Evolutionary conservation across 805 yeast species (phyloP), one percentile per base, ranked within the genome.

Genomic region (Monosporozyma aerobia): DNA sequence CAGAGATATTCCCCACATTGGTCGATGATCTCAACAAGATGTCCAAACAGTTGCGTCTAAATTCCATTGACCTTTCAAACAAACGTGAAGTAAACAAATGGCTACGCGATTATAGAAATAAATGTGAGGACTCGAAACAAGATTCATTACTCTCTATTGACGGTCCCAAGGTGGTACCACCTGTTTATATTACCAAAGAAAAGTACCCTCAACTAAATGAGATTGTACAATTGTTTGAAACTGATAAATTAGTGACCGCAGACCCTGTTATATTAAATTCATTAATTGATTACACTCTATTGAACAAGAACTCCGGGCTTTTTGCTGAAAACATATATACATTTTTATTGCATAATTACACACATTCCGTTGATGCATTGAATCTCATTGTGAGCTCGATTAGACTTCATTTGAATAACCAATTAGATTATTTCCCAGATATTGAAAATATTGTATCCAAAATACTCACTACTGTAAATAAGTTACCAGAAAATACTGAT

Each of bases 251-350:
- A 14, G 16, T 8, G 3, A 29, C 22, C 33, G 16, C 9, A 22
- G 50, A 48, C 5, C 47, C 46, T 6, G n/a, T 35, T 6, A 32
- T 8, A 3, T 19, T 53, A 14, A 50, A 45, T 16, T 54, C 53
- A 1, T 35, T 52, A 4, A 53, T 55, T 25, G 58, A 55, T 37
- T 51, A 50, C 43, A 16, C 41, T 16, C 43, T 53, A 14, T 16
- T 33, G 19, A 52, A 51, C 46, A 25, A 32, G 23, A 48, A 50
- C 8, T 39, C 54, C 1, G 54, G 56, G 9, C 13, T 63, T 5
- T 83, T 58, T 32, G 46, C 59, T 3, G 68, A 19, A 63, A 83
- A 59, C 63, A 70, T 61, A 10, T 65, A 60, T 45, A 53, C 57
- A 41, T 64, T 56, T 49, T 30, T 63, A 22, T 53, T 64, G 47